Base-by-base conservation (phyloP, 805 yeast genomes). In the Saturnispora quitensis region DNA sequence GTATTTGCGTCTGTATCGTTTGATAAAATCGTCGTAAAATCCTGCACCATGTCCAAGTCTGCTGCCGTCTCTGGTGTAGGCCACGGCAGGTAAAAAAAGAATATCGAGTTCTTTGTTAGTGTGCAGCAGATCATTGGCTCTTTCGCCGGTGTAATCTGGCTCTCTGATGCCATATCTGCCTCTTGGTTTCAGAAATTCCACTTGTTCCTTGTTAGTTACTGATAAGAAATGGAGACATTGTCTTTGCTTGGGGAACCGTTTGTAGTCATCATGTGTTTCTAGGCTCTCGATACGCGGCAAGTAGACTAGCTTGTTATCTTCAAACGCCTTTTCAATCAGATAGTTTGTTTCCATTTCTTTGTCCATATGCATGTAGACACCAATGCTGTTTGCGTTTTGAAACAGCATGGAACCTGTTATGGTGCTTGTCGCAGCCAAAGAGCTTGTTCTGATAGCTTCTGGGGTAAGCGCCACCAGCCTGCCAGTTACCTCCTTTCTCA, bases 1-100 rank as follows among this genome's bases (percentile, higher is more conserved):
- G 68, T 67, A 62, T 5, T 25, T 40, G 61, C 73, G 64, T 7
- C 55, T 24, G 57, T 80, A 80, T 48, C 84, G 68, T 45, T 73
- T 68, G 42, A 86, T 74, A 59, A 73, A 86, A 59, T 84, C 88
- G 64, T 91, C 99, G 64, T 93, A 91, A 65, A 79, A 89, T 0
- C 97, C 99, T 5, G 83, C 91, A 1, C 99, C 99, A 63, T 89
- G 95, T 1, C 99, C 99, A 50, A 91, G 63, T 50, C 99, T 65
- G 33, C 57, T 52, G 17, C 72, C 67, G 1, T 53, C 53, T 5
- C 27, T 56, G 1, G 86, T 76, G 65, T 87, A 90, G 1, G 87
- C 96, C 1, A 91, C 83, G 0, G 95, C 97, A 0, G 98, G 98
- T 0, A 91, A 73, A 6, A 91, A 67, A 6, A 91, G 69, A 9